Conservation (phyloP, 2,329 filamentous ascomycete genomes). For the Talaromyces sp. region DNA sequence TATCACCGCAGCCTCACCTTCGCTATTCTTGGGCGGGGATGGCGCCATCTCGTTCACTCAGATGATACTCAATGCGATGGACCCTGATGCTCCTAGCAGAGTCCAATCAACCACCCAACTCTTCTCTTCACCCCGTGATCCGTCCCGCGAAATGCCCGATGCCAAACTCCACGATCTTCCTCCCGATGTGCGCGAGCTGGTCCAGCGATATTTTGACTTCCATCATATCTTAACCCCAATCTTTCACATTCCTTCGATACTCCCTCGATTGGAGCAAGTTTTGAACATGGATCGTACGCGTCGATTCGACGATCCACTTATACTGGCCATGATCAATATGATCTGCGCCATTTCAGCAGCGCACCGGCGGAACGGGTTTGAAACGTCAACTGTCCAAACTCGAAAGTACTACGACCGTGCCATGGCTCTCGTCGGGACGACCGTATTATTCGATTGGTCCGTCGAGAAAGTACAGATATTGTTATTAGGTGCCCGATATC, state of each 20-base stretch:
- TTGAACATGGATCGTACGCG: slow-evolving; percentile 10
- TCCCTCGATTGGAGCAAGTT: slow-evolving; percentile 12
- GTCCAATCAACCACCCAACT: slow-evolving; percentile 16
- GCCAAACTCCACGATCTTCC: slow-evolving; percentile 18
- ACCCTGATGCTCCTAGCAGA: slow-evolving; percentile 13
- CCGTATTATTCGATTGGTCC: slow-evolving; percentile 18
- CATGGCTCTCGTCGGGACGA: slow-evolving; percentile 17
- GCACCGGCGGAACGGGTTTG: slow-evolving; percentile 11
- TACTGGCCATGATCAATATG: slow-evolving; percentile 18
- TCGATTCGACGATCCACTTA: slow-evolving; percentile 11
- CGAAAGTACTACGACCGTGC: slow-evolving; percentile 18
- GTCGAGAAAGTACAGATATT: slow-evolving; percentile 18
- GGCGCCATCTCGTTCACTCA: slow-evolving; percentile 17
- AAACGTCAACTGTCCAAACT: slow-evolving; percentile 16
- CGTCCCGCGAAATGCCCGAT: slow-evolving; percentile 17
- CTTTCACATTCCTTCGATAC: slow-evolving; percentile 16
- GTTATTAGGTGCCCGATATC: slow-evolving; percentile 18
- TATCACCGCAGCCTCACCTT: slow-evolving; percentile 17
- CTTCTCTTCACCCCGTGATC: slow-evolving; percentile 17
- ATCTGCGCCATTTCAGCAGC: slow-evolving; percentile 17
- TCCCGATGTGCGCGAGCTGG: slow-evolving; percentile 14
- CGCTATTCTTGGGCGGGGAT: slow-evolving; percentile 16
- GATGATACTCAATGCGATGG: slow-evolving; percentile 19
- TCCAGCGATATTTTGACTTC: slow-evolving; percentile 18
- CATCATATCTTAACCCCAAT: slow-evolving; percentile 18